Evolutionary conservation across 108 stramenopile species (phyloP).

Genomic region (Fragilaria crotonensis): DNA sequence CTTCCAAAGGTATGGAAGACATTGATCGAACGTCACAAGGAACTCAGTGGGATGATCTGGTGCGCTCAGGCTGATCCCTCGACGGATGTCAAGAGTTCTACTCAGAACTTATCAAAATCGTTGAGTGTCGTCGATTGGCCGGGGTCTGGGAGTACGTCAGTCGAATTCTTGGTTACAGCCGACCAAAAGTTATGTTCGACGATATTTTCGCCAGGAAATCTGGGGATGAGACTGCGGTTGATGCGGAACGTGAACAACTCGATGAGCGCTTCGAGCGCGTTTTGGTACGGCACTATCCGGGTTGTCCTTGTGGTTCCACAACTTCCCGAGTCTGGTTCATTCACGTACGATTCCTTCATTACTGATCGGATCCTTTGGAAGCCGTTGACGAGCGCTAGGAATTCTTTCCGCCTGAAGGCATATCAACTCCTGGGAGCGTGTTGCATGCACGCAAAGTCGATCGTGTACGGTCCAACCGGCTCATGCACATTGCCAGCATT

Average conservation of each 20-base stretch:
- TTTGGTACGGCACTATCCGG: conserved; percentile 31
- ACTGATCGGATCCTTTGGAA: conserved; percentile 31
- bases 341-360: conserved; percentile 1
- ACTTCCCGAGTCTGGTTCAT: conserved; percentile 1
- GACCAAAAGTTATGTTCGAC: conserved; percentile 27
- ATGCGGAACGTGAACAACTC: conserved; percentile 49
- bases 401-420: conserved; percentile 52
- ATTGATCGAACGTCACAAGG: conserved; percentile 2
- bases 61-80: conserved; percentile 30
- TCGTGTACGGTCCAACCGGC: background rate
- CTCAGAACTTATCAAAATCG: background rate
- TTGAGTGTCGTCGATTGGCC: conserved; percentile 10
- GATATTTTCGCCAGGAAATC: conserved; percentile 33
- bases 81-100: conserved; percentile 22
- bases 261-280: conserved; percentile 75
- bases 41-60: conserved; percentile 30
- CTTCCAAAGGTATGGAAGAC: conserved; percentile 39
- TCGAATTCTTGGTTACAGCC: conserved; percentile 34
- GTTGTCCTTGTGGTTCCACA: conserved; percentile 20
- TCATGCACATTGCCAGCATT: conserved; percentile 15
- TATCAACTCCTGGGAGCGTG: conserved; percentile 39
- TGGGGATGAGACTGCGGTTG: conserved; percentile 6
- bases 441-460: conserved; percentile 31
- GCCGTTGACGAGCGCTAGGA: conserved; percentile 29
- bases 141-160: conserved; percentile 18